Evolutionary conservation across 2,329 filamentous ascomycete species (phyloP).

Genomic region (Dendryphion nanum): DNA sequence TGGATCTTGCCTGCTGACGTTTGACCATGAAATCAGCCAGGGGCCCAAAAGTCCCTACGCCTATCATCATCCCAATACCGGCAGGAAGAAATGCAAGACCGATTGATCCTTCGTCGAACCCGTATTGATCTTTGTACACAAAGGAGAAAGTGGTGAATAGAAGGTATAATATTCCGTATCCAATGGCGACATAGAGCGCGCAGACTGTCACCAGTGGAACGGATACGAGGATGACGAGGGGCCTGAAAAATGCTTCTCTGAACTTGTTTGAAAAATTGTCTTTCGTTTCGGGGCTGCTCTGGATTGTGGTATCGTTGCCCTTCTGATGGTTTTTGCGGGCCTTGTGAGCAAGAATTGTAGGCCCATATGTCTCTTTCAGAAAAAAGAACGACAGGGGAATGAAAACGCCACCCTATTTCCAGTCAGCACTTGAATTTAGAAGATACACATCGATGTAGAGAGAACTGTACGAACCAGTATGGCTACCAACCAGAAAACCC

Average conservation of each 20-base stretch:
- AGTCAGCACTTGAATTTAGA: not conserved
- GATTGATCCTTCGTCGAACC: constrained; percentile 4
- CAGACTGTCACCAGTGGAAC: constrained; percentile 52
- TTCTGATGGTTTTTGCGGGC: constrained; percentile 38
- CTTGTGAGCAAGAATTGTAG: constrained; percentile 38
- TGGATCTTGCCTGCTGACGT: constrained; percentile 26
- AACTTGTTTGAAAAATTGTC: constrained; percentile 29
- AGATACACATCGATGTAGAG: not conserved
- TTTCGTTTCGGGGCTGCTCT: constrained; percentile 45
- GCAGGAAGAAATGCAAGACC: constrained; percentile 3
- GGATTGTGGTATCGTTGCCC: constrained; percentile 41
- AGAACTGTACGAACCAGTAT: constrained; percentile 6
- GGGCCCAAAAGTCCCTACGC: constrained; percentile 37
- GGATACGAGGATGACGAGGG: constrained; percentile 53
- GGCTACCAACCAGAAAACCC: constrained; percentile 10
- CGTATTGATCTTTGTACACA: constrained; percentile 15
- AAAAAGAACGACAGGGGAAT: not conserved
- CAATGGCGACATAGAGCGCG: constrained; percentile 37
- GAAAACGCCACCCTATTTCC: not conserved
- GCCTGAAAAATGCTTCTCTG: constrained; percentile 44
- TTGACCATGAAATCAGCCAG: constrained; percentile 32
- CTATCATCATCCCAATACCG: constrained; percentile 53
- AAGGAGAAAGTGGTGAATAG: constrained; percentile 17
- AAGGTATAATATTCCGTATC: constrained; percentile 33
- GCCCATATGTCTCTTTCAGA: constrained; percentile 44